Base-by-base conservation (phyloP, 306 rosid genomes). In the Dryas alaskensis region DNA sequence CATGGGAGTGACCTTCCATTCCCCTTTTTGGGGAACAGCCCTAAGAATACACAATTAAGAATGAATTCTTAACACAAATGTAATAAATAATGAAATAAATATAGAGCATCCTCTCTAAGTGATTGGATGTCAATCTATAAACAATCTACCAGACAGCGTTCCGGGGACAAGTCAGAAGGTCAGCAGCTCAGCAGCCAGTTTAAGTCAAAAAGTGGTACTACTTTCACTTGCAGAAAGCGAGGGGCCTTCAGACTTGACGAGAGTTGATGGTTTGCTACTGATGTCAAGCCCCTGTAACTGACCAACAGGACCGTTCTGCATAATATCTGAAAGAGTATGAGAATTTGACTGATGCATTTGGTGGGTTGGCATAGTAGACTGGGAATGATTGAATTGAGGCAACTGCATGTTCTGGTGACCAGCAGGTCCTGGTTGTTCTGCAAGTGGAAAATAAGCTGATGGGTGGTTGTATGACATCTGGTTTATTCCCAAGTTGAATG, bases 231-330 rank as follows among this genome's bases (percentile, higher is more conserved):
- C 93, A 67, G 99, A 95, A 79, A 90, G 86, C 9, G 98, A 88
- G 49, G 96, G 88, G 49, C 84, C 96, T 78, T 92, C 96, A 7
- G 96, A 83, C 71, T 95, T 95, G 89, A 90, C 89, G 2, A 83
- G 16, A 13, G 84, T 13, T 59, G 90, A 70, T 82, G 90, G 92
- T 82, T 89, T 84, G 77, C 80, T 81, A 73, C 92, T 79, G 68
- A 95, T 95, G 73, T 92, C 99, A 55, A 95, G 99, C 77, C 97
- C 99, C 85, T 92, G 96, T 31, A 95, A 81, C 78, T 87, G 92
- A 73, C 97, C 89, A 1, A 95, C 92, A 46, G 87, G 93, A 70
- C 89, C 97, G 3, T 81, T 90, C 72, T 90, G 96, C 87, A 90
- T 78, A 69, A 90, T 83, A 60, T 95, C 98, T 25, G 93, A 74